A percentile compares a stretch with the other conserved stretches of the same genome.
Evolutionary conservation across 2,329 filamentous ascomycete genomes (phyloP).

Genomic region (Daldinia sp.): DNA sequence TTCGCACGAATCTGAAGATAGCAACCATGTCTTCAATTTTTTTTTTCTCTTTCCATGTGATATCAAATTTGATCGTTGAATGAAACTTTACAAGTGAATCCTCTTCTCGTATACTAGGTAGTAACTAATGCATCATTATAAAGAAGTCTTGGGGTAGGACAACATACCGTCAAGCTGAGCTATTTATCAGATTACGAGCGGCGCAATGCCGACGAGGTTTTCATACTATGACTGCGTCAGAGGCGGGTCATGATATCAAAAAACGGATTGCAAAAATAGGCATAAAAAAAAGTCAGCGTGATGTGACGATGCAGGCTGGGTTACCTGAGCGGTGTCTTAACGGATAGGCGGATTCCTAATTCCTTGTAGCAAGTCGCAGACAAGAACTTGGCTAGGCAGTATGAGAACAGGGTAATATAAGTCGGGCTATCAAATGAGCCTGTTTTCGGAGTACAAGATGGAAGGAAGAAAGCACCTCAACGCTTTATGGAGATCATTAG

Average conservation of each 20-base stretch:
- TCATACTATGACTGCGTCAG: constrained; percentile 36
- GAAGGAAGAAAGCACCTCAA: constrained; percentile 14
- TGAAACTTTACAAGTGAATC: constrained; percentile 4
- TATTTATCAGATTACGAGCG: constrained; percentile 22
- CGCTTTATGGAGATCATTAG: constrained; percentile 17
- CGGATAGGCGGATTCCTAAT: constrained; percentile 15
- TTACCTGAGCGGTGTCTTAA: constrained; percentile 26
- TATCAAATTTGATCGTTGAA: constrained; percentile 4
- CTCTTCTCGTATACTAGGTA: constrained; percentile 9
- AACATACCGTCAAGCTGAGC: constrained; percentile 24
- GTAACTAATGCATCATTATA: constrained; percentile 27
- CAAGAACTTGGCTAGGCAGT: constrained; percentile 30
- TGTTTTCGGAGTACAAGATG: constrained; percentile 27
- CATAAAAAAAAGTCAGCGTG: constrained; percentile 14
- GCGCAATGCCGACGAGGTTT: constrained; percentile 16
- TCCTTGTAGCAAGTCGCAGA: constrained; percentile 23
- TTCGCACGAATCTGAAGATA: constrained; percentile 6
- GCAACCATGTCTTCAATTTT: neutral
- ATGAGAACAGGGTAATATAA: constrained; percentile 25
- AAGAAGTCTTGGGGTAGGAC: constrained; percentile 36
- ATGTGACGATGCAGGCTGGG: constrained; percentile 32
- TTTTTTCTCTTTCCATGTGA: neutral
- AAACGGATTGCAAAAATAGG: constrained; percentile 15
- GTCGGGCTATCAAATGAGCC: constrained; percentile 28
- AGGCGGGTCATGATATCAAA: constrained; percentile 35